phyloP scores from a whole-genome alignment of 2,329 filamentous ascomycete species.

The Proliferodiscus dingleyae region DNA sequence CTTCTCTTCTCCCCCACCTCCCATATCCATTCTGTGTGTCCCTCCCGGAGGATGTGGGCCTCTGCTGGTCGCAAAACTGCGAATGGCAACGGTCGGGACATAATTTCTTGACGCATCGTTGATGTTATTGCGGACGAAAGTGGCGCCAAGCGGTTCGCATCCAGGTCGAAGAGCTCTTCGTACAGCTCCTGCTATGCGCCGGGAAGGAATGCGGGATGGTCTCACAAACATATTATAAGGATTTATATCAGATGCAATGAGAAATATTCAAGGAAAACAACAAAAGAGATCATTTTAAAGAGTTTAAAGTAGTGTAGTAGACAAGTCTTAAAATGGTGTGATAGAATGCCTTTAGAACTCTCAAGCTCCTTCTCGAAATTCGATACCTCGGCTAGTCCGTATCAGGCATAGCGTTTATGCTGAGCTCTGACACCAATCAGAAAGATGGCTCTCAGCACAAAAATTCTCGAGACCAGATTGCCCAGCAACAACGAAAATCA shows the following conservation, averaged over 20 bases:
- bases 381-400: not conserved
- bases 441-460: not conserved
- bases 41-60: conserved; percentile 83
- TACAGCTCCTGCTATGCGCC: conserved; percentile 22
- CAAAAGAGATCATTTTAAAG: conserved; percentile 9
- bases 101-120: conserved; percentile 23
- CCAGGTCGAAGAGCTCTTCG: conserved; percentile 11
- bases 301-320: not conserved
- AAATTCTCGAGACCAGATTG: not conserved
- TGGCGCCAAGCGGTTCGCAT: conserved; percentile 8
- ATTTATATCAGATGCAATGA: conserved; percentile 6
- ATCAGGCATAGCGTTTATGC: not conserved
- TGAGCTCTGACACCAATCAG: too few relatives aligned
- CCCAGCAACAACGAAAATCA: conserved; percentile 7
- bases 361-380: conserved; percentile 10
- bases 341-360: conserved; percentile 2
- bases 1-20: conserved; percentile 69
- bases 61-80: conserved; percentile 64
- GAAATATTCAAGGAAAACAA: not conserved
- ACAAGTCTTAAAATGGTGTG: not conserved
- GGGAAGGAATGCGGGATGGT: conserved; percentile 23
- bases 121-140: conserved; percentile 7
- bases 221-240: conserved; percentile 20
- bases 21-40: conserved; percentile 89
- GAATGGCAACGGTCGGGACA: conserved; percentile 38